phyloP scores from a whole-genome alignment of 2,329 filamentous ascomycete species.

The Diaporthe australafricana region DNA sequence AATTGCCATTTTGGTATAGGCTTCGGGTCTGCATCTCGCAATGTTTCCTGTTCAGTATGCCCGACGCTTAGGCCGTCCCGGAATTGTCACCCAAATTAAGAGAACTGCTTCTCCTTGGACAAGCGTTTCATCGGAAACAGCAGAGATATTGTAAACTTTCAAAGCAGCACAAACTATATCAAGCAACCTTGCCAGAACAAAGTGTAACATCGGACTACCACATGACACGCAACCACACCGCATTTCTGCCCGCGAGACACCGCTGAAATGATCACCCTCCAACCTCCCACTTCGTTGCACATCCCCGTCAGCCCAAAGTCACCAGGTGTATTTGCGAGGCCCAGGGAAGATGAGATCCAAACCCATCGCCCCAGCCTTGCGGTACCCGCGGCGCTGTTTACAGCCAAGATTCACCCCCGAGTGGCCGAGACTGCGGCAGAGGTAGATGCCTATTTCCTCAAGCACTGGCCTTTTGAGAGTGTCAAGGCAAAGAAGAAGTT shows the following conservation, averaged over 20 bases:
- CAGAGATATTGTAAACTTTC: neutral
- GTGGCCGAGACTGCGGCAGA: conserved; percentile 43
- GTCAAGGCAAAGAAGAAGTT: conserved; percentile 48
- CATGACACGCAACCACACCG: neutral
- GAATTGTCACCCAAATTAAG: too few relatives aligned
- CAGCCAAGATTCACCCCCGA: neutral
- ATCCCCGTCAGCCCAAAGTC: neutral
- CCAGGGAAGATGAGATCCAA: neutral
- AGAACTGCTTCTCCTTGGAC: too few relatives aligned
- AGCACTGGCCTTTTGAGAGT: conserved; percentile 51
- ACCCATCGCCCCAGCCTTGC: neutral
- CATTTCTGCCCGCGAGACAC: neutral
- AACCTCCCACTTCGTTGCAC: neutral
- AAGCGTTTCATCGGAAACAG: neutral
- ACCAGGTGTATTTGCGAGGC: neutral
- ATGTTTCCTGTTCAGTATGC: neutral
- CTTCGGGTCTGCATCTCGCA: neutral
- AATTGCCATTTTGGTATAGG: conserved; percentile 2
- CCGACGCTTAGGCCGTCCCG: neutral
- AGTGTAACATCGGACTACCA: neutral
- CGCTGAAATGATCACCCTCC: conserved; percentile 15
- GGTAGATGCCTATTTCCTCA: conserved; percentile 52
- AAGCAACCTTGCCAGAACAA: neutral
- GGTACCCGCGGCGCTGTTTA: neutral
- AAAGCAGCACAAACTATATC: neutral